These are phyloP conservation scores for Didymosphaeria variabile DNA, from an alignment of 2,329 filamentous ascomycete genomes.

Conservation along the genomic window DNA sequence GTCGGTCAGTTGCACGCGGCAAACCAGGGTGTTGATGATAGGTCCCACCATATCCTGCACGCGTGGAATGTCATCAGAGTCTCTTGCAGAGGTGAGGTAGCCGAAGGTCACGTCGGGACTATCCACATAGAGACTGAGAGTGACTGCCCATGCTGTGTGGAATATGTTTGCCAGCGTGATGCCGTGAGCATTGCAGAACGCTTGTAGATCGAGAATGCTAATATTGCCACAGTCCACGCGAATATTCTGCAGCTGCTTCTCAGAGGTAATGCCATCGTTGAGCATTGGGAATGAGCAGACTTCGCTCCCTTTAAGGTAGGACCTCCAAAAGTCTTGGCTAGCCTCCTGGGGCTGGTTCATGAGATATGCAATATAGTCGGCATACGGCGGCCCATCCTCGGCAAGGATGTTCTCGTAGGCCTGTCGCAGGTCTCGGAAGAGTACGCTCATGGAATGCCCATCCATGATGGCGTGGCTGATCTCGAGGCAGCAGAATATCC, in stretches of 20 bases:
- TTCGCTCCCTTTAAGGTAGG: conserved; percentile 41
- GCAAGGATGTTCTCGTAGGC: conserved; percentile 37
- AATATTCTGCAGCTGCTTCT: conserved; percentile 38
- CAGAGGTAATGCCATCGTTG: conserved; percentile 29
- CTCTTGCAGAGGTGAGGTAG: conserved; percentile 54
- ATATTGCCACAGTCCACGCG: conserved; percentile 40
- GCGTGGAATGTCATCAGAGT: conserved; percentile 49
- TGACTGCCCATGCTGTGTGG: conserved; percentile 53
- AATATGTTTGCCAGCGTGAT: conserved; percentile 60
- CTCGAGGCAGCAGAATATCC: conserved; percentile 41
- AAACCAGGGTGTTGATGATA: conserved; percentile 58
- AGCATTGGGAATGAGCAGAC: conserved; percentile 45
- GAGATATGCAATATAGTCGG: conserved; percentile 44
- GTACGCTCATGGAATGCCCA: conserved; percentile 43
- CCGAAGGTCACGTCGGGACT: conserved; percentile 55
- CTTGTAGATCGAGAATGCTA: conserved; percentile 37
- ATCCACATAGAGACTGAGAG: conserved; percentile 49
- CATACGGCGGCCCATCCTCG: conserved; percentile 39
- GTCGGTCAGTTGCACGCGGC: conserved; percentile 51
- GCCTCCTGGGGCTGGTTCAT: conserved; percentile 33
- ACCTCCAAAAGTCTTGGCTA: conserved; percentile 44
- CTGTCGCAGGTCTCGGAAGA: conserved; percentile 38
- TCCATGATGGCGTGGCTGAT: conserved; percentile 50
- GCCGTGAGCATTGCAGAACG: conserved; percentile 54
- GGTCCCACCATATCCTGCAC: conserved; percentile 57